These are phyloP conservation scores for Pyrus hybrid DNA, from an alignment of 331 rosid genomes.

Conservation along the genomic window DNA sequence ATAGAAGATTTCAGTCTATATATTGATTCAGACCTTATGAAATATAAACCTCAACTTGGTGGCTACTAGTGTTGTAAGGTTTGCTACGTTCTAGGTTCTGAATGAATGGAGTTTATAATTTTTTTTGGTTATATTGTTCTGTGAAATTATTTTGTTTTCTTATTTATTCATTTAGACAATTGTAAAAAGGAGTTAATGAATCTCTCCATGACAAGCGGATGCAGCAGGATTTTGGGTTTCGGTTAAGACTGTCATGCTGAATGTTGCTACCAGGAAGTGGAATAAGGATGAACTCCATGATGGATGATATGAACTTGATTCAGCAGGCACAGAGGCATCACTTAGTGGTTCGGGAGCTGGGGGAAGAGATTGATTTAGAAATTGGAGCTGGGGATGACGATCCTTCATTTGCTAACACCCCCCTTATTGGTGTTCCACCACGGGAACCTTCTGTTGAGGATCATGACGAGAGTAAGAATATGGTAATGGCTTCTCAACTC, in stretches of 20 bases:
- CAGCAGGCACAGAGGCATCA: constrained; percentile 96
- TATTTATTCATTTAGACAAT: neutral
- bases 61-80: neutral
- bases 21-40: neutral
- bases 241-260: constrained; percentile 70
- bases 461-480: constrained; percentile 70
- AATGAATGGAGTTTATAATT: neutral
- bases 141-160: neutral
- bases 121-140: neutral
- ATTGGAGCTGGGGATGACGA: constrained; percentile 97
- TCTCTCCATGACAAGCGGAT: constrained; percentile 21
- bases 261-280: constrained; percentile 66
- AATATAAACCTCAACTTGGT: neutral
- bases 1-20: neutral
- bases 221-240: constrained; percentile 12
- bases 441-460: constrained; percentile 84
- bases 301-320: constrained; percentile 92
- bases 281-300: constrained; percentile 79
- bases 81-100: neutral
- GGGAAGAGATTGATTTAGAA: constrained; percentile 96
- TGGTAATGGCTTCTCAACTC: constrained; percentile 76
- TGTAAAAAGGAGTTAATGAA: neutral
- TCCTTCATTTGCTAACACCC: constrained; percentile 71
- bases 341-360: constrained; percentile 85
- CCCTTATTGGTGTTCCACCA: constrained; percentile 56